Evolutionary conservation across 2,329 filamentous ascomycete species (phyloP).

Genomic region (Aspergillus quadrilineatus): DNA sequence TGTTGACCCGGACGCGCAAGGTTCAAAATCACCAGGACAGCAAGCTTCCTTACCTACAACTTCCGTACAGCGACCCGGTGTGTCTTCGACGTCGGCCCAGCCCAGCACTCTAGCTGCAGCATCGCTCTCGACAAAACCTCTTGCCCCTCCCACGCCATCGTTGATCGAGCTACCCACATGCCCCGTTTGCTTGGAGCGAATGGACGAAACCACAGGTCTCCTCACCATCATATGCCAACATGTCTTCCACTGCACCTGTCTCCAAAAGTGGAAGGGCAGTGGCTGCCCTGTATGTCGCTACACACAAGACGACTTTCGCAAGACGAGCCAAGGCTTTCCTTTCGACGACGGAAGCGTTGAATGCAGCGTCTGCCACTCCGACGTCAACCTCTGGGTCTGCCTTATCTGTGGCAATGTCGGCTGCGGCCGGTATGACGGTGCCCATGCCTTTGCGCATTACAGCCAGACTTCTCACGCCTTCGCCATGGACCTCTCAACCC

Average conservation of each 20-base stretch:
- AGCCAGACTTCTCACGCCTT: conserved; percentile 87
- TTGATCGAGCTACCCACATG: conserved; percentile 92
- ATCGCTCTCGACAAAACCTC: conserved; percentile 59
- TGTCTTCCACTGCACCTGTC: conserved; percentile 93
- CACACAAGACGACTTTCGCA: conserved; percentile 62
- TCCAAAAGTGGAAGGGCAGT: conserved; percentile 92
- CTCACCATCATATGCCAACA: conserved; percentile 97
- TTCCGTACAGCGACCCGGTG: conserved; percentile 23
- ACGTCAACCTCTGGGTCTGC: conserved; percentile 89
- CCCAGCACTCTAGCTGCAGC: conserved; percentile 39
- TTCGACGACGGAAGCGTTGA: conserved; percentile 59
- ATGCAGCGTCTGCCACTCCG: conserved; percentile 77
- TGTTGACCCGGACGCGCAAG: conserved; percentile 45
- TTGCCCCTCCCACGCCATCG: conserved; percentile 75
- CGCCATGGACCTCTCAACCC: conserved; percentile 85
- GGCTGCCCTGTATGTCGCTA: conserved; percentile 95
- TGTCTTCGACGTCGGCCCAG: conserved; percentile 28
- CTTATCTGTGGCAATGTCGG: conserved; percentile 90
- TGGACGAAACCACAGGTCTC: conserved; percentile 95
- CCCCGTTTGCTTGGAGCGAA: conserved; percentile 91
- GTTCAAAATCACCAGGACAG: conserved; percentile 28
- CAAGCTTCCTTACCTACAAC: conserved; percentile 58
- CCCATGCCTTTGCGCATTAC: conserved; percentile 91
- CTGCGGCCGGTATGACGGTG: conserved; percentile 90
- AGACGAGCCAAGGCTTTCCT: conserved; percentile 47